Conservation (phyloP, 192 early-diverging fungal genomes). For the Geosiphon pyriformis region DNA sequence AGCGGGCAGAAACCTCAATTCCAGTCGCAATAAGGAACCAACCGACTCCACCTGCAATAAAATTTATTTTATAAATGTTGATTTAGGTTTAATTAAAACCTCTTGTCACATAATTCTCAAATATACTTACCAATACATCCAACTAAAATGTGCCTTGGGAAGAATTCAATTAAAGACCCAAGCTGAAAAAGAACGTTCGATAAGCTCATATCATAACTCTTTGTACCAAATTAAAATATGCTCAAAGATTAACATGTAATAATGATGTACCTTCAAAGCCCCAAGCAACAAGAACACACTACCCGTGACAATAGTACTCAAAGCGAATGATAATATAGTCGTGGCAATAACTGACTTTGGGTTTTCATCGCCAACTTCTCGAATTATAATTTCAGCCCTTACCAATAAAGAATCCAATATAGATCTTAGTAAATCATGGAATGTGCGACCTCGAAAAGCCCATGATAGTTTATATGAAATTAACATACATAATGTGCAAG, state of each 20-base stretch:
- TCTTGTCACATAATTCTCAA: no score
- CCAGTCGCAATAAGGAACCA: constrained; percentile 92
- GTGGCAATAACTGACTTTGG: constrained; percentile 77
- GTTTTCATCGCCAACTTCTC: constrained; percentile 50
- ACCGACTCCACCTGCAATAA: constrained; percentile 63
- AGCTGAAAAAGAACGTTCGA: constrained; percentile 29
- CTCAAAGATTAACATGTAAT: constrained; percentile 1
- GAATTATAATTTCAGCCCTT: constrained; percentile 61
- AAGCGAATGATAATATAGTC: constrained; percentile 80
- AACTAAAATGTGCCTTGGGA: constrained; percentile 89
- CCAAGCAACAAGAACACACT: constrained; percentile 81
- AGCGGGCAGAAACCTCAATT: constrained; percentile 75
- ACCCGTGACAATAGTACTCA: constrained; percentile 87
- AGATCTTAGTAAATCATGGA: no score
- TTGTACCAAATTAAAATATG: constrained; percentile 15
- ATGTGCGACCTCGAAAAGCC: no score
- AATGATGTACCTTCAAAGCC: constrained; percentile 60
- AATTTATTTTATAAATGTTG: not conserved
- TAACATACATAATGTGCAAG: constrained; percentile 69
- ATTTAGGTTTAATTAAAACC: no score
- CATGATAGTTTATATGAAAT: no score
- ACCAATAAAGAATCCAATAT: constrained; percentile 13
- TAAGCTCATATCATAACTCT: no score
- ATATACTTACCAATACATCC: constrained; percentile 81
- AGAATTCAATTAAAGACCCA: constrained; percentile 74